Base-by-base conservation (phyloP, 768 basidiomycete genomes). In the Calocybe cyanea region DNA sequence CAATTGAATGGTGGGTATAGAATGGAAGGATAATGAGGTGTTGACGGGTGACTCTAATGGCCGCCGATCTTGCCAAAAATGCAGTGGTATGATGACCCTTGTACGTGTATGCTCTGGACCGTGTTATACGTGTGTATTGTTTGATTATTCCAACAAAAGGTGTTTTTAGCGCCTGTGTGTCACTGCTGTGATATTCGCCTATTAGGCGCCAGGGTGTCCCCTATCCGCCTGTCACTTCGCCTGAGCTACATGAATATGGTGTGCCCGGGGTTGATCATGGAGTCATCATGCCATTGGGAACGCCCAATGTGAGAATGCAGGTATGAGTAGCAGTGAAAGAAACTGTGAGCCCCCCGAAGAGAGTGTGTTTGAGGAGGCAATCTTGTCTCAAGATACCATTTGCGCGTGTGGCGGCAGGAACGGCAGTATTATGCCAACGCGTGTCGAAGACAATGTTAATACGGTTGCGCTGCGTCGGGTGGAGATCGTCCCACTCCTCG, bases 311-410 rank as follows among this genome's bases (percentile, higher is more conserved):
- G 57, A 82, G 48, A 35, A 81, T 69, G 58, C 71, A 75, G 5
- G 67, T 65, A 37, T 59, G 58, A 4, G 70, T 66, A 33, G 56
- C 56, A 20, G 65, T 63, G 21, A 63, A 52, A 24, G 67, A 68
- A 14, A 67, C 54, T 7, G 75, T 68, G 41, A 82, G 58, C n/a
- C 80, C 80, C 6, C 69, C 77, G 45, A 81, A 82, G 39, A 65
- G 44, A 11, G 70, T 73, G 40, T 76, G 75, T 40, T 63, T 61
- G 30, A 76, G 64, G 20, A 83, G 49, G 53, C 67, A 76, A 45
- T 83, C 81, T 20, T 71, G 61, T 23, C 78, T 66, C 52, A 71
- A 57, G 1, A 80, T 62, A 4, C 80, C 80, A 4, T 60, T 57
- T 10, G 58, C 55, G 18, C 68, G 69, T 17, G 65, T 62, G 41